phyloP scores from a whole-genome alignment of 345 rosid species.

The Passiflora organensis region DNA sequence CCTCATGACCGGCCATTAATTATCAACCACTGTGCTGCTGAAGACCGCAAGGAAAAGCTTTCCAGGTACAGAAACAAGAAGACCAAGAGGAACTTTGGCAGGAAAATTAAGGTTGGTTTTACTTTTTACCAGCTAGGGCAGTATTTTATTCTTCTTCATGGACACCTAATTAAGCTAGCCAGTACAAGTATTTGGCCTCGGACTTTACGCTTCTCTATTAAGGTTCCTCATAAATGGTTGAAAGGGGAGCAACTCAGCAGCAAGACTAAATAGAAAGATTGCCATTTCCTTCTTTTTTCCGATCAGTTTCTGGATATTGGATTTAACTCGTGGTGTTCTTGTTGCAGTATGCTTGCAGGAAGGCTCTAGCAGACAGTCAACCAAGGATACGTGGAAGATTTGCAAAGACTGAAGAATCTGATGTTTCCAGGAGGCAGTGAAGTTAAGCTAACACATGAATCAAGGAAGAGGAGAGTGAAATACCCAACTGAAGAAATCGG shows the following conservation, averaged over 20 bases:
- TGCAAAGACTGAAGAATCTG: conserved; percentile 75
- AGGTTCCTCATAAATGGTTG: too few species aligned
- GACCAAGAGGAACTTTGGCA: conserved; percentile 89
- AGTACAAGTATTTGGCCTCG: too few species aligned
- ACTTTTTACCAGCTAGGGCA: too few species aligned
- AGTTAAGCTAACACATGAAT: conserved; percentile 13
- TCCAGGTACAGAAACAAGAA: conserved; percentile 90
- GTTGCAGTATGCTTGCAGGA: conserved; percentile 98
- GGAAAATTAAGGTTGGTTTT: conserved; percentile 99
- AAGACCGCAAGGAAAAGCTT: conserved; percentile 90
- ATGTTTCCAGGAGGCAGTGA: conserved; percentile 41
- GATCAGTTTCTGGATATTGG: too few species aligned
- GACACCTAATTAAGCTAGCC: too few species aligned
- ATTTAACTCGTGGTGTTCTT: not conserved
- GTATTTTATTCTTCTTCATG: too few species aligned
- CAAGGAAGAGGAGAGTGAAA: conserved; percentile 9
- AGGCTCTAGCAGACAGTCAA: conserved; percentile 97
- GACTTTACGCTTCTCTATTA: too few species aligned
- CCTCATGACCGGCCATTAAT: conserved; percentile 45
- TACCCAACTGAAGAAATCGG: conserved; percentile 5
- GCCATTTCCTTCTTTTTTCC: too few species aligned
- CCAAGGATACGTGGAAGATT: conserved; percentile 97
- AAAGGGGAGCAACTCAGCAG: too few species aligned
- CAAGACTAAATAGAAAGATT: too few species aligned
- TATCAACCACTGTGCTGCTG: conserved; percentile 45